These are phyloP conservation scores for Solanum pimpinellifolium DNA, from an alignment of 257 asterid species.

Conservation along the genomic window DNA sequence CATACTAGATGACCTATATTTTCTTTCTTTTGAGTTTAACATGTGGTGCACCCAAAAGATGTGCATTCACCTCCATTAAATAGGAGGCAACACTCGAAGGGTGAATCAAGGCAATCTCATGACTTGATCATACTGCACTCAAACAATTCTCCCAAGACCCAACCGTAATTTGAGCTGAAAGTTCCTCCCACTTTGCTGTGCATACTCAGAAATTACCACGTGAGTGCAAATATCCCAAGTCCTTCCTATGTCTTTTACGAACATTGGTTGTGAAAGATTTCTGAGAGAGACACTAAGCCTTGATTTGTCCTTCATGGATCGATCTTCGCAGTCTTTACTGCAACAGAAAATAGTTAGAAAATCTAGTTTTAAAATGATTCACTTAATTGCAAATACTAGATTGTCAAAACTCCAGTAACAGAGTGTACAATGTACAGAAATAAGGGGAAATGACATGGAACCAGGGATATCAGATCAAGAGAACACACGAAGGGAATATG, in stretches of 20 bases:
- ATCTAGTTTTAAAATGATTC: neutral
- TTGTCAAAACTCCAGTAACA: neutral
- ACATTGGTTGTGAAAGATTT: slow-evolving; percentile 62
- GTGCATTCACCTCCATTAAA: neutral
- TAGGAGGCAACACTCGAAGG: neutral
- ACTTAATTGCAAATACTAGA: no score
- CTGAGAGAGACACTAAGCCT: slow-evolving; percentile 67
- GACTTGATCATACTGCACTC: slow-evolving; percentile 13
- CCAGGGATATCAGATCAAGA: neutral
- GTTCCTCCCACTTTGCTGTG: slow-evolving; percentile 75
- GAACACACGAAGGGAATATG: neutral
- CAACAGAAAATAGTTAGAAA: neutral
- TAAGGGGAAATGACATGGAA: neutral
- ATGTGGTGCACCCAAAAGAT: neutral
- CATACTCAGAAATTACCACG: slow-evolving; percentile 53
- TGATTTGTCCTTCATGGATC: slow-evolving; percentile 58
- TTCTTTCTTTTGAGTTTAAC: neutral
- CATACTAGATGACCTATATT: neutral
- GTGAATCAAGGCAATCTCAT: neutral
- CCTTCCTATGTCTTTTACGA: slow-evolving; percentile 61
- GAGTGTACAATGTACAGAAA: neutral
- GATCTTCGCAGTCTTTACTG: slow-evolving; percentile 75
- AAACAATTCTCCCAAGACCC: slow-evolving; percentile 75
- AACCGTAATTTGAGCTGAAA: slow-evolving; percentile 75
- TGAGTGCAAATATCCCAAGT: slow-evolving; percentile 82